A percentile compares a stretch with the other conserved stretches of the same genome.
Conservation (phyloP, 2,329 filamentous ascomycete genomes). For the Teratosphaeria viscida region DNA sequence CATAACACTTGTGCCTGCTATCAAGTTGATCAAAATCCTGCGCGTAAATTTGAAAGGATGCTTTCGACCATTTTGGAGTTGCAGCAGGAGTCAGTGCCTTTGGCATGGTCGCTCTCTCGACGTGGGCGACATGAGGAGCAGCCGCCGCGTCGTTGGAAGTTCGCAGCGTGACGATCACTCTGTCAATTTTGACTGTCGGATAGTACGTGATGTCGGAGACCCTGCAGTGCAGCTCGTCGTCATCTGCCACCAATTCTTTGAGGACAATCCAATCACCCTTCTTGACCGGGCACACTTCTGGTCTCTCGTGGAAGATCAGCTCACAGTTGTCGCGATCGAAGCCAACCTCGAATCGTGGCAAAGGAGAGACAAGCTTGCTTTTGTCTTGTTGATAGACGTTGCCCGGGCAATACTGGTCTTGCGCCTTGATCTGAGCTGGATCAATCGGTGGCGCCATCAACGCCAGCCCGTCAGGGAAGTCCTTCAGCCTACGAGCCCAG, state of each 20-base stretch:
- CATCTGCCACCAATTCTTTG: constrained; percentile 3
- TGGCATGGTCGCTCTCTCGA: neutral
- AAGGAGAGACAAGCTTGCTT: neutral
- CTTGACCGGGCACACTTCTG: constrained; percentile 27
- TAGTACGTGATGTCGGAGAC: constrained; percentile 37
- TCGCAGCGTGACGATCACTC: constrained; percentile 10
- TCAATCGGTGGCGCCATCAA: constrained; percentile 39
- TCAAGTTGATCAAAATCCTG: constrained; percentile 48
- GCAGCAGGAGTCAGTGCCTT: constrained; percentile 7
- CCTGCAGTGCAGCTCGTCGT: constrained; percentile 37
- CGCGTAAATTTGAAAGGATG: constrained; percentile 38
- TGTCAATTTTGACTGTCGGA: constrained; percentile 31
- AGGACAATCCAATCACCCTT: constrained; percentile 45
- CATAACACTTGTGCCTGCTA: constrained; percentile 35
- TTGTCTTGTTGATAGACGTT: neutral
- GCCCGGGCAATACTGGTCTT: neutral
- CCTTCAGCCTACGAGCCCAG: constrained; percentile 31
- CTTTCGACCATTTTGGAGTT: constrained; percentile 20
- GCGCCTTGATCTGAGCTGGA: neutral
- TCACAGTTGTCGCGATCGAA: constrained; percentile 30
- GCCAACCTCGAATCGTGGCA: constrained; percentile 14
- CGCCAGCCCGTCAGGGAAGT: constrained; percentile 49
- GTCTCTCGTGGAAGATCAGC: constrained; percentile 29
- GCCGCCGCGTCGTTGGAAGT: neutral
- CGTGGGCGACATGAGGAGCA: neutral